These are phyloP conservation scores for Aureobasidium sp. DNA, from an alignment of 2,329 filamentous ascomycete genomes.

Conservation along the genomic window DNA sequence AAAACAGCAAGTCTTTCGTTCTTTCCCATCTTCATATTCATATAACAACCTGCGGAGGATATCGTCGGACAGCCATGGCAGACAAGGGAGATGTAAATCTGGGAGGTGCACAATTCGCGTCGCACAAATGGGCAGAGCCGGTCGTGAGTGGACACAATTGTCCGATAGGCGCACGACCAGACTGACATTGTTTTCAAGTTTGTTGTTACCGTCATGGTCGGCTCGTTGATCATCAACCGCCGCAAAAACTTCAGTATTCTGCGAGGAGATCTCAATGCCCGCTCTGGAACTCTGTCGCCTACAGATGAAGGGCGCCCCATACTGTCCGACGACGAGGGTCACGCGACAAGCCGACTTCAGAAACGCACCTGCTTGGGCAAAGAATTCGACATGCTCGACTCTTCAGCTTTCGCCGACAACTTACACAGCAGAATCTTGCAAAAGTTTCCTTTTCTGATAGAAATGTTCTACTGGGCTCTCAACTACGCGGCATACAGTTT, in stretches of 20 bases:
- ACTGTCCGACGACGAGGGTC: neutral
- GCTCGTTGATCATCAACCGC: conserved; percentile 35
- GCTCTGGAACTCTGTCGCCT: conserved; percentile 1
- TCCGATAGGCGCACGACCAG: neutral
- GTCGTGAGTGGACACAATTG: conserved; percentile 17
- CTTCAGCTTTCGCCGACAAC: conserved; percentile 52
- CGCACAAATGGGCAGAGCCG: conserved; percentile 22
- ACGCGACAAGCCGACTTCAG: conserved; percentile 23
- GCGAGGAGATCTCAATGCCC: neutral
- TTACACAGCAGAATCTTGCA: conserved; percentile 56
- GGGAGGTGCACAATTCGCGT: conserved; percentile 21
- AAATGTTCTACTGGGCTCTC: conserved; percentile 67
- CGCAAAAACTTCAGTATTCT: conserved; percentile 29
- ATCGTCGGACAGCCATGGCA: neutral
- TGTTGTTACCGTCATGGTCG: conserved; percentile 35
- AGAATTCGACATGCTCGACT: conserved; percentile 47
- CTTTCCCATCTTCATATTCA: neutral
- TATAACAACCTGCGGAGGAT: neutral
- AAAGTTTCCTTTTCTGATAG: conserved; percentile 60
- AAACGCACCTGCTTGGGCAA: conserved; percentile 41
- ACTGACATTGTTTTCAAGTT: conserved; percentile 25
- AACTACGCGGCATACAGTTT: conserved; percentile 57
- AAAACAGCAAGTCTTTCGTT: neutral
- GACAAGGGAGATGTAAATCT: conserved; percentile 2
- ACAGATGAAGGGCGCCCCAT: neutral